Evolutionary conservation across 495 filamentous ascomycete species (phyloP).

Genomic region (Pyronema omphalodes): DNA sequence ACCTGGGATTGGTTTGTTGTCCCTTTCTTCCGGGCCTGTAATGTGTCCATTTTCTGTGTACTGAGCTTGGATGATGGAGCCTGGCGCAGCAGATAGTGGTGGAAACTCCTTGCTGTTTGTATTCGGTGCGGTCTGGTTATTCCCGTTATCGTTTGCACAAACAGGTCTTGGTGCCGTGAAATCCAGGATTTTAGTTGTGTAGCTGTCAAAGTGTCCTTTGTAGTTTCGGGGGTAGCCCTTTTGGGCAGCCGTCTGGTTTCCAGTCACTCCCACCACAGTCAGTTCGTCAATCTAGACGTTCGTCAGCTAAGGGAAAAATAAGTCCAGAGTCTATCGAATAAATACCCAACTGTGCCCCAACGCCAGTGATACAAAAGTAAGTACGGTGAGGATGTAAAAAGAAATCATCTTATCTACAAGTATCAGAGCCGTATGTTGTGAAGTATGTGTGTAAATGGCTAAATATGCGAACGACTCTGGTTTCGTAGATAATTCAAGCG

Average conservation of each 20-base stretch:
- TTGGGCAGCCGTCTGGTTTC: neutral
- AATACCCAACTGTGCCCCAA: too few species aligned
- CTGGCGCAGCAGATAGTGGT: conserved; percentile 13
- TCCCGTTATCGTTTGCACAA: too few species aligned
- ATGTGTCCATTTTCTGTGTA: conserved; percentile 23
- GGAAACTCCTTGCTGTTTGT: conserved; percentile 6
- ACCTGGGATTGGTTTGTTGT: neutral
- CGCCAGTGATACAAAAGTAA: too few species aligned
- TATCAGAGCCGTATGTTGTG: too few species aligned
- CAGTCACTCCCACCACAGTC: conserved; percentile 8
- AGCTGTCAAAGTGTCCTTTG: conserved; percentile 3
- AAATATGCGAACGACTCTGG: too few species aligned
- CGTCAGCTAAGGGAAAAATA: too few species aligned
- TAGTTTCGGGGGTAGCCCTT: conserved; percentile 8
- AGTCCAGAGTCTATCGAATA: too few species aligned
- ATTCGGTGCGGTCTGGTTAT: conserved; percentile 2
- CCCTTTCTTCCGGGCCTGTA: conserved; percentile 2
- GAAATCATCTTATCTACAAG: too few species aligned
- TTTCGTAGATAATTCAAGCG: too few species aligned
- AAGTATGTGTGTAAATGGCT: too few species aligned
- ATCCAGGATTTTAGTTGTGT: neutral
- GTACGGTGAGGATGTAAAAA: too few species aligned
- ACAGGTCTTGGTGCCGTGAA: neutral
- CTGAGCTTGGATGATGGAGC: conserved; percentile 8
- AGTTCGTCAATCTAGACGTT: conserved; percentile 11